Conservation (phyloP, 768 basidiomycete genomes). For the Scleroderma bovista region DNA sequence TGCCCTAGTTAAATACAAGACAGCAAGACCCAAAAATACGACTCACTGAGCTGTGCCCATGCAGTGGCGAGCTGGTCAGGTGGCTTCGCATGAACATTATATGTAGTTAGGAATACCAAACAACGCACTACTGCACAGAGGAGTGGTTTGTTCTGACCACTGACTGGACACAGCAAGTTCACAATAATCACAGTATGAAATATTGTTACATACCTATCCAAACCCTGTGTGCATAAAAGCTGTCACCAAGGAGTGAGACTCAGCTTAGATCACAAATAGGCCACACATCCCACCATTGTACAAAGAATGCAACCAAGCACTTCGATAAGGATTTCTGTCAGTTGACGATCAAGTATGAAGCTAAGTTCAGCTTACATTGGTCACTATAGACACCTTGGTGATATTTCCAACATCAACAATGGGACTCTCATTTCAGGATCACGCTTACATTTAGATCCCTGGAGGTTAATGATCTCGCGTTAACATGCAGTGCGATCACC, state of each 20-base stretch:
- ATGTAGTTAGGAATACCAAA: constrained; percentile 2
- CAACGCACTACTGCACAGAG: constrained; percentile 15
- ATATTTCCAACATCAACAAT: background rate
- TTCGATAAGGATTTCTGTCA: constrained; percentile 1
- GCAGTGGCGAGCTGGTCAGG: constrained; percentile 4
- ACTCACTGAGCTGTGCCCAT: constrained; percentile 10
- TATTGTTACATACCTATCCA: constrained; percentile 19
- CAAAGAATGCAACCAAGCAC: constrained; percentile 15
- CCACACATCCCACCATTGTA: constrained; percentile 11
- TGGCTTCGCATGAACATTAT: background rate
- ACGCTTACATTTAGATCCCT: constrained; percentile 6
- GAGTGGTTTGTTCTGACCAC: constrained; percentile 12
- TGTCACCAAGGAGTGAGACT: constrained; percentile 1
- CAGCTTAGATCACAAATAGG: background rate
- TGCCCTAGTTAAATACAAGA: background rate
- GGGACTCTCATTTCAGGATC: background rate
- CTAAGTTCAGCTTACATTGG: constrained; percentile 3
- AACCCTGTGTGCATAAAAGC: constrained; percentile 22
- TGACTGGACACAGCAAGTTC: constrained; percentile 10
- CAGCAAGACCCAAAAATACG: background rate
- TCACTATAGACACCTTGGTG: constrained; percentile 1
- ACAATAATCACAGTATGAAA: background rate
- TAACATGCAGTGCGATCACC: background rate
- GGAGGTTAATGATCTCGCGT: too few relatives aligned
- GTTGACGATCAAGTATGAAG: background rate